These are phyloP conservation scores for Trametes hirsuta DNA, from an alignment of 1,284 basidiomycete genomes.

Conservation along the genomic window DNA sequence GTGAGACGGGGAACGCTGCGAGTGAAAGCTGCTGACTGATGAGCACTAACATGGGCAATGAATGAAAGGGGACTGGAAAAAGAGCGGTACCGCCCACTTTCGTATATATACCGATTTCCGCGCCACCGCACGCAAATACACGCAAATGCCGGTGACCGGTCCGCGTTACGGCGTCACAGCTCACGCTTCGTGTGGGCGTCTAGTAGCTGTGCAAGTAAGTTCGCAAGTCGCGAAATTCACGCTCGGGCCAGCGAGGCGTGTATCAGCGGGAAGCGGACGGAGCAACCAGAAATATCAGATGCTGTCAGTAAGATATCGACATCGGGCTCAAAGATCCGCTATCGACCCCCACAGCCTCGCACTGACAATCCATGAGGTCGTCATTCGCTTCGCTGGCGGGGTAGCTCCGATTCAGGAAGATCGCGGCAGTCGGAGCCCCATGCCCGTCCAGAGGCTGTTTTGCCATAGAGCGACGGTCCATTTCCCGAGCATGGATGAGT, in stretches of 20 bases:
- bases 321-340: constrained; percentile 8
- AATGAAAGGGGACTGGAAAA: constrained; percentile 9
- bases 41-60: constrained; percentile 26
- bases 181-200: background rate
- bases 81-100: background rate
- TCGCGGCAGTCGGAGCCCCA: background rate
- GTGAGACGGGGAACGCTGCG: constrained; percentile 26
- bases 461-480: constrained; percentile 11
- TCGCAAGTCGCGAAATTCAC: constrained; percentile 29
- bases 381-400: background rate
- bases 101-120: constrained; percentile 11
- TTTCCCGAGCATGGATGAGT: too few species aligned
- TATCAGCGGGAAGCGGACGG: constrained; percentile 11
- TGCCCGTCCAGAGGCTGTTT: constrained; percentile 1
- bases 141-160: constrained; percentile 10
- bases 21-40: constrained; percentile 19
- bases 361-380: background rate
- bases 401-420: background rate
- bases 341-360: background rate
- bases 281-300: background rate
- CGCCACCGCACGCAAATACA: constrained; percentile 18
- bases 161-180: constrained; percentile 18
- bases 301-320: background rate
- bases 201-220: constrained; percentile 14
- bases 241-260: constrained; percentile 13